phyloP scores from a whole-genome alignment of 352 stramenopile species.

The Achlya hypogyna region DNA sequence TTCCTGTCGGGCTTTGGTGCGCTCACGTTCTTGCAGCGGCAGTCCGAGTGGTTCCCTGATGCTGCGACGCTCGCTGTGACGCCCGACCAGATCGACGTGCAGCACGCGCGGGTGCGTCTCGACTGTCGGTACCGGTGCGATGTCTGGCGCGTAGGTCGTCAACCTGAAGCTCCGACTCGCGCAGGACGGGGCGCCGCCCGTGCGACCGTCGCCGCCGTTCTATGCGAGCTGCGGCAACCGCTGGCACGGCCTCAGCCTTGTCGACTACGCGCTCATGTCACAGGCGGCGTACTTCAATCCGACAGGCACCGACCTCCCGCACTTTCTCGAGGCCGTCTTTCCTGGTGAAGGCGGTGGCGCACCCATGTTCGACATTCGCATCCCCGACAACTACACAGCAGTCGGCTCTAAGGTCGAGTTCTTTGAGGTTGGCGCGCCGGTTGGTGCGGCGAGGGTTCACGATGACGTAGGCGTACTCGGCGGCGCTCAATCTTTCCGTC shows the following conservation, averaged over 20 bases:
- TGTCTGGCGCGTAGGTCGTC: constrained; percentile 43
- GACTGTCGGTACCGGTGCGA: neutral
- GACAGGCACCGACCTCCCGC: constrained; percentile 53
- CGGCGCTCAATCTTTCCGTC: constrained; percentile 70
- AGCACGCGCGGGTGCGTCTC: constrained; percentile 38
- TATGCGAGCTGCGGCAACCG: constrained; percentile 72
- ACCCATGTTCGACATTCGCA: constrained; percentile 34
- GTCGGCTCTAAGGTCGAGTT: constrained; percentile 79
- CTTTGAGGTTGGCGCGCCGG: constrained; percentile 54
- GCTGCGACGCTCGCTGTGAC: constrained; percentile 58
- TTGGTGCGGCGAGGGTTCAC: neutral
- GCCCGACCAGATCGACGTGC: constrained; percentile 56
- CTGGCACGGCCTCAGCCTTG: constrained; percentile 62
- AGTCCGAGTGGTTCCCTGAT: constrained; percentile 67
- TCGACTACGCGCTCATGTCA: constrained; percentile 78
- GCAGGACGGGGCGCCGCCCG: constrained; percentile 29
- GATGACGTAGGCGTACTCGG: constrained; percentile 40
- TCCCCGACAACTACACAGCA: constrained; percentile 69
- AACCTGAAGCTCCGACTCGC: constrained; percentile 70
- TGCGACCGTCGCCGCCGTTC: constrained; percentile 36
- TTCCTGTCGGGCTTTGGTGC: constrained; percentile 70
- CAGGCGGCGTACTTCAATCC: constrained; percentile 86
- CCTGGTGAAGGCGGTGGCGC: constrained; percentile 28
- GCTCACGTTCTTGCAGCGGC: constrained; percentile 59
- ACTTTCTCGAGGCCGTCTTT: constrained; percentile 69